phyloP scores from a whole-genome alignment of 371 early-diverging fungal genomes.

The Apophysomyces elegans region DNA sequence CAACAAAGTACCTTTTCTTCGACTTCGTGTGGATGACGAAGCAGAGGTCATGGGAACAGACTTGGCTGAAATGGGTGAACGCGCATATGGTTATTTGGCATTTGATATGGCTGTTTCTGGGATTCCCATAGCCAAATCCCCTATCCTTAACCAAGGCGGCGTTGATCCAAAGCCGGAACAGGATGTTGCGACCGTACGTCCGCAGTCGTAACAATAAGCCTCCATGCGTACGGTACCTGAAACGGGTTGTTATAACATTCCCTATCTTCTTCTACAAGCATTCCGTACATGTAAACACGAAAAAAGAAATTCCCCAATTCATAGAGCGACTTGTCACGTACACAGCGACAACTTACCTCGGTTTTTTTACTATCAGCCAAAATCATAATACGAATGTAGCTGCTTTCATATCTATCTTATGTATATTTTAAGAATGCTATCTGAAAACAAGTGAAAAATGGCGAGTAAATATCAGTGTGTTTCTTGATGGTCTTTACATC shows the following conservation, averaged over 20 bases:
- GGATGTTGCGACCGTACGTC: not conserved
- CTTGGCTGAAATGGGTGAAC: slow-evolving; percentile 65
- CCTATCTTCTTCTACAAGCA: not conserved
- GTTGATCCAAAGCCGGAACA: not conserved
- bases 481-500: not conserved
- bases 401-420: not conserved
- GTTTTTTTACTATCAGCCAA: not conserved
- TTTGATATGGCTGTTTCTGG: slow-evolving; percentile 21
- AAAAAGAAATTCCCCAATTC: slow-evolving; percentile 5
- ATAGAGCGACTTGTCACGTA: not conserved
- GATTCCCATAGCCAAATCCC: not conserved
- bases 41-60: slow-evolving; percentile 63
- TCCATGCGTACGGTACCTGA: no score
- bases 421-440: not conserved
- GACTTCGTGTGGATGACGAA: slow-evolving; percentile 56
- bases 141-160: slow-evolving; percentile 5
- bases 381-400: slow-evolving; percentile 7
- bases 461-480: no score
- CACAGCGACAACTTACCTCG: not conserved
- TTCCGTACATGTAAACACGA: not conserved
- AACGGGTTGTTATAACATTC: not conserved
- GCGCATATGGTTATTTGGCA: slow-evolving; percentile 56
- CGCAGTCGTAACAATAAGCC: not conserved
- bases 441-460: not conserved
- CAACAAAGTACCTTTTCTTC: slow-evolving; percentile 50